Conservation (phyloP, 2,329 filamentous ascomycete genomes). For the Escovopsis sp. region DNA sequence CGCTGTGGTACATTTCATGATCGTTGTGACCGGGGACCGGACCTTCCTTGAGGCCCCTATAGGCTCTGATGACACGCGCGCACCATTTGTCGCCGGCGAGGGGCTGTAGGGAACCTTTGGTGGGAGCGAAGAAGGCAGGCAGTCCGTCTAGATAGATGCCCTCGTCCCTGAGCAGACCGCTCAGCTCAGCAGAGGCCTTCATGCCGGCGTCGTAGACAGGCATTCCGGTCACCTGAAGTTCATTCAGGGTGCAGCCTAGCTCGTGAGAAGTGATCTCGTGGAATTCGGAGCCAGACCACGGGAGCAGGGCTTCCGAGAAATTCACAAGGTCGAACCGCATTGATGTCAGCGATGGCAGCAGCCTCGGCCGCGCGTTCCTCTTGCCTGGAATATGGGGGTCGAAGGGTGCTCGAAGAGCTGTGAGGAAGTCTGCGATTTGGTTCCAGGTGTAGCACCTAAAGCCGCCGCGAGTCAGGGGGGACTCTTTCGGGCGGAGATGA, state of each 20-base stretch:
- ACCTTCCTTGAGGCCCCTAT: conserved; percentile 17
- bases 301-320: conserved; percentile 31
- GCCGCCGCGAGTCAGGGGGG: conserved; percentile 32
- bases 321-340: conserved; percentile 41
- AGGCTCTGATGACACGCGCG: conserved; percentile 31
- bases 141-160: conserved; percentile 34
- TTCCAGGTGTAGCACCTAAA: conserved; percentile 41
- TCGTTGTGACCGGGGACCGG: conserved; percentile 11
- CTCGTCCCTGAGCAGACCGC: conserved; percentile 38
- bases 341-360: conserved; percentile 31
- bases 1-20: conserved; percentile 14
- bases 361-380: conserved; percentile 22
- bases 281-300: conserved; percentile 30
- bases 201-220: conserved; percentile 33
- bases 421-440: conserved; percentile 37
- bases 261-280: conserved; percentile 40
- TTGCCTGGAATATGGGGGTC: conserved; percentile 25
- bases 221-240: conserved; percentile 37
- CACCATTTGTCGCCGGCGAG: conserved; percentile 26
- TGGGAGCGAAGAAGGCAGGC: conserved; percentile 27
- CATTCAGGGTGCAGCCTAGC: conserved; percentile 36
- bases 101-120: conserved; percentile 21
- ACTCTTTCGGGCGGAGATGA: conserved; percentile 28
- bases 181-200: conserved; percentile 31
- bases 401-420: conserved; percentile 35